Conservation (phyloP, 331 rosid genomes). For the Spiraea crenata region DNA sequence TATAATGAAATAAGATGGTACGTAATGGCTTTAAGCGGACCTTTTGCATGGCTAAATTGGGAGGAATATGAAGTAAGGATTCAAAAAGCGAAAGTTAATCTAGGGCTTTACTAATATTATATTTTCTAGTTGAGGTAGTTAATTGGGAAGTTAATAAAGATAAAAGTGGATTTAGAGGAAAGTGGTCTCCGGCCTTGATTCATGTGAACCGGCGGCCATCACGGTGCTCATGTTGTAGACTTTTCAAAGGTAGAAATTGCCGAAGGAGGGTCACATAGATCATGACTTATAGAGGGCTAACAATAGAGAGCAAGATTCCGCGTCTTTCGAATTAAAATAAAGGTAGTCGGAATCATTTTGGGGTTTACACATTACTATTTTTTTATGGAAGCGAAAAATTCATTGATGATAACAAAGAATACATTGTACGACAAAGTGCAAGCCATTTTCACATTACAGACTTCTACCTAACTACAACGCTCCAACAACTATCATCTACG, state of each 20-base stretch:
- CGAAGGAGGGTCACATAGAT: not conserved
- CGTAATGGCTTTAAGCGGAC: not conserved
- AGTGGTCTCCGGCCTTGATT: slow-evolving; percentile 38
- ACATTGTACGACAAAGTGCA: no score
- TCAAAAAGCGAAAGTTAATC: slow-evolving; percentile 5
- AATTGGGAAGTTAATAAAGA: slow-evolving; percentile 27
- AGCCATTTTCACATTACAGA: no score
- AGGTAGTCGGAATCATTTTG: no score
- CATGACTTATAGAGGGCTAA: no score
- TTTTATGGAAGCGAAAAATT: no score
- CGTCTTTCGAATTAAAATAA: not conserved
- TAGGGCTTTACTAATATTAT: not conserved
- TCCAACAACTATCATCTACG: no score
- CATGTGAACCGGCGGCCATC: slow-evolving; percentile 60
- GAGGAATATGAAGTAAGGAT: not conserved
- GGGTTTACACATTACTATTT: no score
- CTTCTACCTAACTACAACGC: no score
- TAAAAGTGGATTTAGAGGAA: slow-evolving; percentile 16
- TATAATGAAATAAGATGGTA: not conserved
- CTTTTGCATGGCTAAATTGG: slow-evolving; percentile 20
- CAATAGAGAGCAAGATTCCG: no score
- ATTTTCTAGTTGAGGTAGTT: slow-evolving; percentile 14
- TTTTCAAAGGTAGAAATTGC: slow-evolving; percentile 18
- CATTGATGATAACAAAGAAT: no score
- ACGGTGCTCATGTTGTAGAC: slow-evolving; percentile 36